These are phyloP conservation scores for Tremellales sp. DNA, from an alignment of 1,284 basidiomycete species.

Conservation along the genomic window DNA sequence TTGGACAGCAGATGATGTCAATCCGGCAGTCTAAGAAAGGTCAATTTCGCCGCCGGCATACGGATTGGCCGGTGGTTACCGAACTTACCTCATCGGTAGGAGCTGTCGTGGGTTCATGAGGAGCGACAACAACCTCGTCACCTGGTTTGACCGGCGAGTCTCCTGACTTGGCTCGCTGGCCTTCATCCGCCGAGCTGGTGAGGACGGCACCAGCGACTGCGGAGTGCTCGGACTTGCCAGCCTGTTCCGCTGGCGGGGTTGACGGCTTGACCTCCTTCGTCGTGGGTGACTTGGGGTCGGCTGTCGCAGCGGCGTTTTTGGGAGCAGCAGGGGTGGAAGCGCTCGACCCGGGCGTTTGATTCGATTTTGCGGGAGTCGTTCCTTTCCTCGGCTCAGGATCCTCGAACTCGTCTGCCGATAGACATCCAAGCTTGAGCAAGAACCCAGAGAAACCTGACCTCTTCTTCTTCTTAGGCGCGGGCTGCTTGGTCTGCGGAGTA, in stretches of 20 bases:
- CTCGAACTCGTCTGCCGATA: slow-evolving; percentile 42
- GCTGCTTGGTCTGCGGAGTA: background rate
- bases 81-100: slow-evolving; percentile 40
- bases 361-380: slow-evolving; percentile 7
- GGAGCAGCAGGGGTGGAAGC: slow-evolving; percentile 5
- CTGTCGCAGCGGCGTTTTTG: background rate
- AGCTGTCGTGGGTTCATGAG: slow-evolving; percentile 30
- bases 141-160: slow-evolving; percentile 3
- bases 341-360: slow-evolving; percentile 12
- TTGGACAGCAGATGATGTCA: slow-evolving; percentile 65
- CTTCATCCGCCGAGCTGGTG: background rate
- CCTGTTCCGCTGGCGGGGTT: background rate
- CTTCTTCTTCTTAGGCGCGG: slow-evolving; percentile 31
- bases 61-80: background rate
- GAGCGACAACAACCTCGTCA: slow-evolving; percentile 28
- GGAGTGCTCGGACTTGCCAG: background rate
- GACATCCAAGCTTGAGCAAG: slow-evolving; percentile 38
- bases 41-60: background rate
- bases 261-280: background rate
- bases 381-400: slow-evolving; percentile 12
- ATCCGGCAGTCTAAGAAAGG: slow-evolving; percentile 58
- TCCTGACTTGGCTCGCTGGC: background rate
- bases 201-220: background rate
- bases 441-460: slow-evolving; percentile 36
- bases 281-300: background rate